These are phyloP conservation scores for Fraxinus latifolia DNA, from an alignment of 305 asterid species.

Conservation along the genomic window DNA sequence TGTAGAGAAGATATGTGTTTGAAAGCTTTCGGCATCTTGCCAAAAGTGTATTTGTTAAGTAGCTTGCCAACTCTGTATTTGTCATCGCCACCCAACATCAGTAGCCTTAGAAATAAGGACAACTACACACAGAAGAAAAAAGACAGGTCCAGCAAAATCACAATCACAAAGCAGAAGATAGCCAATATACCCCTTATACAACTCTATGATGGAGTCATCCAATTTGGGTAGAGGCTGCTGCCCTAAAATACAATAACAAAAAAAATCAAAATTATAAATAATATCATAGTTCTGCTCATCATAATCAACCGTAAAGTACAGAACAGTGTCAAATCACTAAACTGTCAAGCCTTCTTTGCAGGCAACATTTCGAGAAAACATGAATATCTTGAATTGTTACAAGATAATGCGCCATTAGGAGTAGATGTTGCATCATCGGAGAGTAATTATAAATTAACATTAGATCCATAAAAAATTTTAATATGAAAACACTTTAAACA, in stretches of 20 bases:
- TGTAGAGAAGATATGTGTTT: slow-evolving; percentile 75
- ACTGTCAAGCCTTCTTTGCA: not conserved
- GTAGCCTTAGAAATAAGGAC: not conserved
- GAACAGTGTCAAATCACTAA: not conserved
- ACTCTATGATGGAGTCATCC: slow-evolving; percentile 70
- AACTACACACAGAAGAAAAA: not conserved
- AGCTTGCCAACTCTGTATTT: slow-evolving; percentile 78
- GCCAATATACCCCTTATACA: slow-evolving; percentile 74
- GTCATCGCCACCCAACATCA: slow-evolving; percentile 11
- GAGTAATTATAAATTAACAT: not conserved
- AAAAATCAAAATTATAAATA: not conserved
- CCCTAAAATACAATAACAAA: slow-evolving; percentile 33
- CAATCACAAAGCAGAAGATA: not conserved
- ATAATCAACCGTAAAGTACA: not conserved
- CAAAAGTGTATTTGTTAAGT: slow-evolving; percentile 80
- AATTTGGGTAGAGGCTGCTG: slow-evolving; percentile 61
- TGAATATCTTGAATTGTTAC: not conserved
- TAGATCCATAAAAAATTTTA: not conserved
- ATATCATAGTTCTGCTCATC: not conserved
- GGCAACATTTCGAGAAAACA: not conserved
- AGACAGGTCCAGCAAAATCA: not conserved
- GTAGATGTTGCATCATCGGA: not conserved
- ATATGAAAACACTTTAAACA: not conserved
- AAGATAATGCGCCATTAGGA: not conserved
- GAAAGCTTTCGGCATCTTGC: slow-evolving; percentile 93